Conservation (phyloP, 257 asterid genomes). For the Coffea canephora region DNA sequence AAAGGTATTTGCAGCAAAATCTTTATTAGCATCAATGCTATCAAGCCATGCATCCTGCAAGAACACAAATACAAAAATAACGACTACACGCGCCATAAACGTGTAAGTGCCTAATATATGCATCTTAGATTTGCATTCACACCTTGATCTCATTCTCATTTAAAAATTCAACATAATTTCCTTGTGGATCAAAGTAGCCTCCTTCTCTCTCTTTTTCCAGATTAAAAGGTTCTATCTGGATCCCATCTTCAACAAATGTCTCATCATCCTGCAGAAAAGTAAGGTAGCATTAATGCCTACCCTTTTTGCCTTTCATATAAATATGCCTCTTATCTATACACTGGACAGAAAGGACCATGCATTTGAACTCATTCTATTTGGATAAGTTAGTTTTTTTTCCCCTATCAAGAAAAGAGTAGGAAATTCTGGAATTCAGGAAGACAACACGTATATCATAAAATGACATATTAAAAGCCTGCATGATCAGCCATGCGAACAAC, state of each 20-base stretch:
- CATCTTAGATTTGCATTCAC: constrained; percentile 16
- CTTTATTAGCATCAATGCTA: constrained; percentile 53
- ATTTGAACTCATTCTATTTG: not conserved
- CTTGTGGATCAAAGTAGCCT: constrained; percentile 89
- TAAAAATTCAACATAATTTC: constrained; percentile 80
- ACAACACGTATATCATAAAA: not conserved
- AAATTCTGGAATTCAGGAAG: not conserved
- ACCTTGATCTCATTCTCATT: constrained; percentile 75
- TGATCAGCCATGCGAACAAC: not conserved
- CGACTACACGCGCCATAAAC: not conserved
- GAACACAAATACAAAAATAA: constrained; percentile 1
- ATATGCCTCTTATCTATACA: too few species aligned
- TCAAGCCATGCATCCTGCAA: constrained; percentile 99
- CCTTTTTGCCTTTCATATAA: constrained; percentile 7
- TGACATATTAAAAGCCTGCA: not conserved
- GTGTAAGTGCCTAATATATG: not conserved
- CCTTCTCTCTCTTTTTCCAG: constrained; percentile 88
- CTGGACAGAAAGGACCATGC: not conserved
- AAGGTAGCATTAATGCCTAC: constrained; percentile 14
- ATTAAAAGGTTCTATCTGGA: constrained; percentile 76
- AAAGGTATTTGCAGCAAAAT: constrained; percentile 36
- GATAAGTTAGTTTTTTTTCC: not conserved
- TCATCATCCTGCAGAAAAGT: constrained; percentile 65
- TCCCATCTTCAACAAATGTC: constrained; percentile 72
- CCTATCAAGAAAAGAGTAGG: not conserved